Evolutionary conservation across 345 rosid genomes (phyloP).

Genomic region (Salix dunnii): DNA sequence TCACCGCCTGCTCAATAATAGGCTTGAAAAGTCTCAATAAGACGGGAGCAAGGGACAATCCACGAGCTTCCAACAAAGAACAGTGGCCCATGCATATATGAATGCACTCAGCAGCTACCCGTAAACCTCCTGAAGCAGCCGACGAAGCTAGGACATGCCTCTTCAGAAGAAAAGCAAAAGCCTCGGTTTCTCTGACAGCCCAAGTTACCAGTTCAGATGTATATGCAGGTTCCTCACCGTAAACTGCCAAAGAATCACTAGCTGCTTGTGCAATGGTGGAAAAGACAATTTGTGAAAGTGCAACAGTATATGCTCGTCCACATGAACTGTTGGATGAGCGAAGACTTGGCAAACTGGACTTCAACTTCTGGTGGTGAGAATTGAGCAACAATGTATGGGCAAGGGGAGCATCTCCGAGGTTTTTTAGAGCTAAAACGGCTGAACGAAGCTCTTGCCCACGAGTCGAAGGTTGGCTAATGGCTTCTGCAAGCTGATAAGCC

Average conservation of each 20-base stretch:
- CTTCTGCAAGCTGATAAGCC: constrained; percentile 70
- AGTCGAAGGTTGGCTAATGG: constrained; percentile 61
- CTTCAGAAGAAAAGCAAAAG: constrained; percentile 55
- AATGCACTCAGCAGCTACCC: constrained; percentile 69
- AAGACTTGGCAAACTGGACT: constrained; percentile 48
- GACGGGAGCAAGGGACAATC: constrained; percentile 75
- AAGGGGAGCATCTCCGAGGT: constrained; percentile 75
- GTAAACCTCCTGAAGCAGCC: constrained; percentile 67
- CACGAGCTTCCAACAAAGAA: constrained; percentile 74
- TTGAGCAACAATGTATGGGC: constrained; percentile 71
- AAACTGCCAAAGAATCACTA: constrained; percentile 68
- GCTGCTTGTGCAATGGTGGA: constrained; percentile 82
- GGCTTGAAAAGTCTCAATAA: constrained; percentile 68
- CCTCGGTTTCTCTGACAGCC: constrained; percentile 79
- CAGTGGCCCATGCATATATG: constrained; percentile 73
- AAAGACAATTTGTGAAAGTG: constrained; percentile 71
- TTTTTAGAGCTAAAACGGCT: constrained; percentile 61
- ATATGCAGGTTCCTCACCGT: constrained; percentile 76
- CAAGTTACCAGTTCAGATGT: constrained; percentile 91
- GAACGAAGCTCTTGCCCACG: constrained; percentile 66
- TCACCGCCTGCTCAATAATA: constrained; percentile 57
- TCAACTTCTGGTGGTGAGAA: constrained; percentile 60
- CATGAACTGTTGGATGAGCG: constrained; percentile 45
- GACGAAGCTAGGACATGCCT: constrained; percentile 70
- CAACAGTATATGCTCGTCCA: constrained; percentile 57